Evolutionary conservation across 2,329 filamentous ascomycete genomes (phyloP).

Genomic region (Dryadomyces quercus-mongolicae): DNA sequence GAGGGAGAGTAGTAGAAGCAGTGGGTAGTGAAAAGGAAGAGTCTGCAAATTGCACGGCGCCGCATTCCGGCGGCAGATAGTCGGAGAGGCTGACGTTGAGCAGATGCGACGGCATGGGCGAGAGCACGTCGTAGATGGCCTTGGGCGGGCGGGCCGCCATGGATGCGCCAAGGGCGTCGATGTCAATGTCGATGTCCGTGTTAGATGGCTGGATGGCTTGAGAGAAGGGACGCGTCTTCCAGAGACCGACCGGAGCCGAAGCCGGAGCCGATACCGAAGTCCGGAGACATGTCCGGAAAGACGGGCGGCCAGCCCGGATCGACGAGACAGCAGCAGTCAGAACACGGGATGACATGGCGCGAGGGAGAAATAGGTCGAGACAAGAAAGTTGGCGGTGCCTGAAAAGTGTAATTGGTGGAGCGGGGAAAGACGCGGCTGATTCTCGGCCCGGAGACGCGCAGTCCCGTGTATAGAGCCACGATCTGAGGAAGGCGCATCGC

Average conservation of each 20-base stretch:
- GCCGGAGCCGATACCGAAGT: not conserved
- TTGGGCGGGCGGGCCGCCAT: constrained; percentile 15
- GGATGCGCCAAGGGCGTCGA: constrained; percentile 6
- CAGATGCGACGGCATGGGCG: constrained; percentile 51
- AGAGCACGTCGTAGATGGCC: constrained; percentile 31
- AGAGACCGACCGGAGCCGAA: not conserved
- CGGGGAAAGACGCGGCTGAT: too few relatives aligned
- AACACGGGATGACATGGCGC: too few relatives aligned
- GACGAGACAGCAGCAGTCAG: too few relatives aligned
- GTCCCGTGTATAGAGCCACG: too few relatives aligned
- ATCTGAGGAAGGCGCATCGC: too few relatives aligned
- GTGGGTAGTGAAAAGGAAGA: not conserved
- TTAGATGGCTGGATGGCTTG: not conserved
- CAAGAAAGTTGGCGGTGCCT: too few relatives aligned
- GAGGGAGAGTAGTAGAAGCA: constrained; percentile 29
- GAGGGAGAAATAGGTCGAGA: too few relatives aligned
- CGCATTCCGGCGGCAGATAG: constrained; percentile 19
- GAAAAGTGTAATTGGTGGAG: too few relatives aligned
- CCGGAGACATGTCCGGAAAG: not conserved
- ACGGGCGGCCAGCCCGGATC: too few relatives aligned
- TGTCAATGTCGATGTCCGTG: too few relatives aligned
- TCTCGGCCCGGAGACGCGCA: too few relatives aligned
- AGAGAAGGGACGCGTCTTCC: not conserved
- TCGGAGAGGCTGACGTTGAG: constrained; percentile 46
- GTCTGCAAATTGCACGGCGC: constrained; percentile 11